These are phyloP conservation scores for Fusarium subglutinans DNA, from an alignment of 2,329 filamentous ascomycete genomes.

Conservation along the genomic window DNA sequence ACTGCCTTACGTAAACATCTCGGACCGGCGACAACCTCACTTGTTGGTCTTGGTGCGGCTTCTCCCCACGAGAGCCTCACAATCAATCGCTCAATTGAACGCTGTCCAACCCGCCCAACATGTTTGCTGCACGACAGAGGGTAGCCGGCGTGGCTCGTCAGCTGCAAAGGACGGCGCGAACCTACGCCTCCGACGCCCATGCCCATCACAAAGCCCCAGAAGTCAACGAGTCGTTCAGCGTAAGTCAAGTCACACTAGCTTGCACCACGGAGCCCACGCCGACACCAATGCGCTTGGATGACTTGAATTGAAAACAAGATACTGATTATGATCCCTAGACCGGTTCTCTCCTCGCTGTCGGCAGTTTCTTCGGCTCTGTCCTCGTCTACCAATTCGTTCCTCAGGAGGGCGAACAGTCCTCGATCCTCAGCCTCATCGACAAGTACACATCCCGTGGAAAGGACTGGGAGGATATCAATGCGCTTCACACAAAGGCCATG, in stretches of 20 bases:
- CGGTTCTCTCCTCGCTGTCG: conserved; percentile 59
- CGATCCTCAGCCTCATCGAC: conserved; percentile 56
- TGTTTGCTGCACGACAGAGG: conserved; percentile 58
- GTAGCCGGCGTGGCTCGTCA: conserved; percentile 51
- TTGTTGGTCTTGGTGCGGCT: conserved; percentile 35
- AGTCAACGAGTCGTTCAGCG: conserved; percentile 65
- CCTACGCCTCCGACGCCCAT: conserved; percentile 65
- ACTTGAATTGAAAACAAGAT: not conserved
- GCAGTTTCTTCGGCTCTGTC: conserved; percentile 55
- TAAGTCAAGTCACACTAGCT: conserved; percentile 54
- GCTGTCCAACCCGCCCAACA: conserved; percentile 45
- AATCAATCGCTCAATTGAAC: conserved; percentile 48
- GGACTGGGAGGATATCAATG: conserved; percentile 63
- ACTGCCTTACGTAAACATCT: conserved; percentile 45
- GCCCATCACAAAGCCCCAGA: conserved; percentile 57
- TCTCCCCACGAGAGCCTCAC: conserved; percentile 39
- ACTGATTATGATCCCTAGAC: conserved; percentile 49
- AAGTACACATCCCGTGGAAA: conserved; percentile 58
- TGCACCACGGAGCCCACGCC: conserved; percentile 21
- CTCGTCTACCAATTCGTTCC: conserved; percentile 61
- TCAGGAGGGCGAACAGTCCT: conserved; percentile 60
- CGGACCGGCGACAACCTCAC: conserved; percentile 44
- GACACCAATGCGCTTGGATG: not conserved
- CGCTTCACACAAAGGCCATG: conserved; percentile 59
- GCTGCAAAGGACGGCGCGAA: conserved; percentile 53